Evolutionary conservation across 176 grass and related monocot species (phyloP), one percentile per base, ranked within the genome.

Genomic region (Juncus inflexus): DNA sequence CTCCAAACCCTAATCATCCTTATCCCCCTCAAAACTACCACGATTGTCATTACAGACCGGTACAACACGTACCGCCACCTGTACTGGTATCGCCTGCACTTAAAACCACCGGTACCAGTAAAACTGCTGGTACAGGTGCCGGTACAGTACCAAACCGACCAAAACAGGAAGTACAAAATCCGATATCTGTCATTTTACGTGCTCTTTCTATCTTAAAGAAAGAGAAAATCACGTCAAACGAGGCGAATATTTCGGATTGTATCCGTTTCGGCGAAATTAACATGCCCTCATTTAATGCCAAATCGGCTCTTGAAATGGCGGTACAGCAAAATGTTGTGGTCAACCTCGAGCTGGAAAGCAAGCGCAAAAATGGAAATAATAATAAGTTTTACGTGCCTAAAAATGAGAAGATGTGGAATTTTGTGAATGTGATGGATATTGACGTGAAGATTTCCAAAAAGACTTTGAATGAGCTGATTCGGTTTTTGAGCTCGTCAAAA

Each of bases 201-300:
- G 80, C 95, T 61, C 89, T 99, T 64, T 58, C 81, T 35, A 76
- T 99, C 42, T 61, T 99, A 65, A 99, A 78, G 75, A 68, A 53
- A 5, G 87, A 99, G 39, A 92, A 86, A 70, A 78, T 99, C 64
- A 74, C 86, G 16, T 85, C 95, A 63, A 99, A 80, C 53, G 89
- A 94, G 84, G 74, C 77, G 42, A 59, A 92, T 83, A 90, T 99
- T 78, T 64, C 79, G 75, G 88, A 99, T 66, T 99, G 89, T 61
- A 82, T 99, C 65, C 38, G 16, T 3, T 87, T 86, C 49, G 78
- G 95, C 6, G 78, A 89, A 53, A 85, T 80, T 52, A 81, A 81
- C 77, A 13, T 86, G 43, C 83, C 64, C 43, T 73, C 69, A 62
- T 84, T 99, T 64, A 77, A 99, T 78, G 75, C 82, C 53, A 92